Evolutionary conservation across 768 basidiomycete genomes (phyloP).

Genomic region (Suillus subluteus): DNA sequence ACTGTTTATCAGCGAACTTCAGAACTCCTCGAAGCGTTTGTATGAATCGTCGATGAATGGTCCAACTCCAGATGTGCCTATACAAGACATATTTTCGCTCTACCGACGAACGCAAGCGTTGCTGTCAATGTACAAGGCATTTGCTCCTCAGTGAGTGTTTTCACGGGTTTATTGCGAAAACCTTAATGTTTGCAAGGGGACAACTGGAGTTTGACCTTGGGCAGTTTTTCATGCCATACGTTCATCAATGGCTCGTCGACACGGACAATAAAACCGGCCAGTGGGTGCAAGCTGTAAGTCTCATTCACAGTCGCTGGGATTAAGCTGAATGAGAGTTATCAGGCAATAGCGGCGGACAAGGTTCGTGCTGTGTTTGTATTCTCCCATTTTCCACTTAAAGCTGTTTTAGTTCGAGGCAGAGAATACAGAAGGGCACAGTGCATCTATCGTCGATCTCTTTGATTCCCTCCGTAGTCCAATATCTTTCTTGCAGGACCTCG

Average conservation of each 20-base stretch:
- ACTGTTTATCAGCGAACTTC: constrained; percentile 65
- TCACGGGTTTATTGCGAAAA: neutral
- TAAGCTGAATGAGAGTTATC: constrained; percentile 18
- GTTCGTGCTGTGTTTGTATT: constrained; percentile 40
- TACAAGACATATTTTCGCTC: constrained; percentile 87
- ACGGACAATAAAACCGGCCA: constrained; percentile 89
- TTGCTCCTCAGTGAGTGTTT: constrained; percentile 70
- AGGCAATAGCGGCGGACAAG: constrained; percentile 86
- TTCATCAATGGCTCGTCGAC: constrained; percentile 85
- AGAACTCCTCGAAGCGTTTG: constrained; percentile 69
- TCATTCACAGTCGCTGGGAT: neutral
- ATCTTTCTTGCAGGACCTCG: constrained; percentile 82
- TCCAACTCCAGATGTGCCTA: constrained; percentile 84
- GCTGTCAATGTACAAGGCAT: constrained; percentile 79
- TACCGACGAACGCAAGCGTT: constrained; percentile 80
- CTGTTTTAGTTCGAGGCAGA: constrained; percentile 73
- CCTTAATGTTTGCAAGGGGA: constrained; percentile 41
- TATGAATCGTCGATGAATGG: constrained; percentile 86
- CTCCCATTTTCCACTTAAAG: constrained; percentile 10
- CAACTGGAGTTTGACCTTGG: constrained; percentile 69
- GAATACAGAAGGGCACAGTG: constrained; percentile 82
- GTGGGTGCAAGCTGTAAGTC: constrained; percentile 90
- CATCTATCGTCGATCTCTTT: constrained; percentile 97
- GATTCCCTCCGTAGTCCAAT: constrained; percentile 92
- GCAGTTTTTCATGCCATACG: constrained; percentile 85